Evolutionary conservation across 768 basidiomycete species (phyloP).

Genomic region (Boletus huronensis): DNA sequence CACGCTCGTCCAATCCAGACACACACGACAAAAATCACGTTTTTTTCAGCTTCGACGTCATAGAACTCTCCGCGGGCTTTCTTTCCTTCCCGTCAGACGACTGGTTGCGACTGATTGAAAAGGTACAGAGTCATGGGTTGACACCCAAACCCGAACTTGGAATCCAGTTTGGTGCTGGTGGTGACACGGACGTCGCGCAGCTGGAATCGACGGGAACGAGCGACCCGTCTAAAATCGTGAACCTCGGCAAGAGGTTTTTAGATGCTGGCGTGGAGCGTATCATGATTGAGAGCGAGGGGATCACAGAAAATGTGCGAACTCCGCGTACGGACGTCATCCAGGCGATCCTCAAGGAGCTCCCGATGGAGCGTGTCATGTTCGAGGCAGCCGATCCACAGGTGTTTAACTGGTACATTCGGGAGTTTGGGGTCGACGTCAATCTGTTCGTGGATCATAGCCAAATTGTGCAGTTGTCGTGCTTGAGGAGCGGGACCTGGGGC

Average conservation of each 20-base stretch:
- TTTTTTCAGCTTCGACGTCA: constrained; percentile 38
- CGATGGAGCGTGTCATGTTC: constrained; percentile 44
- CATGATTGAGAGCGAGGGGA: constrained; percentile 47
- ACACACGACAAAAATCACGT: not conserved
- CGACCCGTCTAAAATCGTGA: constrained; percentile 28
- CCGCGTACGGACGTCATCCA: constrained; percentile 45
- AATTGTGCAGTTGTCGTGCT: constrained; percentile 42
- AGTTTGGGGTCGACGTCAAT: constrained; percentile 41
- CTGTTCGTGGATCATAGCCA: constrained; percentile 45
- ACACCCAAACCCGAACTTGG: constrained; percentile 46
- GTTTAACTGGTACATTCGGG: constrained; percentile 44
- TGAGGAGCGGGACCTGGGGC: constrained; percentile 45
- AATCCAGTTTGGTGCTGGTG: constrained; percentile 45
- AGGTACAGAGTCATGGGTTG: constrained; percentile 36
- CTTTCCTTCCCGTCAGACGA: constrained; percentile 44
- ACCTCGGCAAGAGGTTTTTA: constrained; percentile 38
- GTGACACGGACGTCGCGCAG: constrained; percentile 36
- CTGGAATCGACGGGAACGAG: constrained; percentile 38
- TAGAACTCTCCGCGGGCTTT: constrained; percentile 45
- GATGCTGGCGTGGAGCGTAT: constrained; percentile 44
- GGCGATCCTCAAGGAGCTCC: constrained; percentile 37
- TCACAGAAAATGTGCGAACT: constrained; percentile 42
- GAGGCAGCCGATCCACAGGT: constrained; percentile 45
- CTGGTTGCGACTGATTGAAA: constrained; percentile 40
- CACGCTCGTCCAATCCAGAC: not conserved